phyloP scores from a whole-genome alignment of 495 filamentous ascomycete genomes.

The Stereocaulon alpinum region DNA sequence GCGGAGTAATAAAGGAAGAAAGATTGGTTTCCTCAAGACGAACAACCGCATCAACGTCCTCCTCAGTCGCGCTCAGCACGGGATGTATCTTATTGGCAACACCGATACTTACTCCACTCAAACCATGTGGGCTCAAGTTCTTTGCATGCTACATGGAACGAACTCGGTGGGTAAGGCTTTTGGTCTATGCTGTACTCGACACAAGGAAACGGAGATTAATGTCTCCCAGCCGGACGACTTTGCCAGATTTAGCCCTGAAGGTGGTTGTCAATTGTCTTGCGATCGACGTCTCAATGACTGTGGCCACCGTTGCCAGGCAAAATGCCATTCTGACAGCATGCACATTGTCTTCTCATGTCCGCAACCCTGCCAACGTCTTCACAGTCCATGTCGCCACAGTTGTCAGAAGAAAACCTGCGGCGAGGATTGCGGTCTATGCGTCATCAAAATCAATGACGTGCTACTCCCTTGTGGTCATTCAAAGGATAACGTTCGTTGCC shows the following conservation, averaged over 20 bases:
- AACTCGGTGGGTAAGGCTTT: slow-evolving; percentile 45
- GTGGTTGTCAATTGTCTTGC: slow-evolving; percentile 52
- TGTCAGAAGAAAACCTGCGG: slow-evolving; percentile 45
- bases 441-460: slow-evolving; percentile 28
- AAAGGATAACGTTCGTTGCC: slow-evolving; percentile 32
- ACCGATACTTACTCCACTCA: slow-evolving; percentile 44
- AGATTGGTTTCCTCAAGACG: slow-evolving; percentile 65
- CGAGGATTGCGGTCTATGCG: slow-evolving; percentile 33
- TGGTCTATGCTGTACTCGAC: slow-evolving; percentile 55
- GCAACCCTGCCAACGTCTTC: slow-evolving; percentile 42
- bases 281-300: slow-evolving; percentile 41
- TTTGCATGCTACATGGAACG: slow-evolving; percentile 40
- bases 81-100: slow-evolving; percentile 82
- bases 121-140: slow-evolving; percentile 60
- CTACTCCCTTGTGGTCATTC: slow-evolving; percentile 46
- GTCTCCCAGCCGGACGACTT: slow-evolving; percentile 57
- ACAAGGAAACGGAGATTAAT: slow-evolving; percentile 46
- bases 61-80: slow-evolving; percentile 59
- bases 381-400: slow-evolving; percentile 43
- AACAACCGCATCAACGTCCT: slow-evolving; percentile 75
- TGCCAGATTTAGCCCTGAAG: slow-evolving; percentile 50
- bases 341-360: slow-evolving; percentile 49
- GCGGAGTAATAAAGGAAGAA: slow-evolving; percentile 52
- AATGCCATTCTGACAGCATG: slow-evolving; percentile 51
- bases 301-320: slow-evolving; percentile 50